phyloP scores from a whole-genome alignment of 257 asterid species.

The Solanum arcanum region DNA sequence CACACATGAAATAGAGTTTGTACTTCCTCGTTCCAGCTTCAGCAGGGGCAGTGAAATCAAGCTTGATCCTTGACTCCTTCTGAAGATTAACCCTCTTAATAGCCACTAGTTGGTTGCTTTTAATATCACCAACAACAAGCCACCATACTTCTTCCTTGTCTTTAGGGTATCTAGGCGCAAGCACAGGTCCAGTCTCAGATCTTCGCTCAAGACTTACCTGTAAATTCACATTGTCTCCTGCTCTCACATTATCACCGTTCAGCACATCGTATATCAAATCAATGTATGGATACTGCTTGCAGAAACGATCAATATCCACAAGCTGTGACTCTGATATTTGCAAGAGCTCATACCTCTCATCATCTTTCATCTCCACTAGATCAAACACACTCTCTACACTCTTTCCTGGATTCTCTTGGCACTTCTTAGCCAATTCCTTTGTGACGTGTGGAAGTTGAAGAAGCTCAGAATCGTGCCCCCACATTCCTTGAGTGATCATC shows the following conservation, averaged over 20 bases:
- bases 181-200: conserved; percentile 19
- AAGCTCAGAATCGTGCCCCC: conserved; percentile 20
- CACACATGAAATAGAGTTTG: conserved; percentile 24
- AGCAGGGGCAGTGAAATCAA: conserved; percentile 17
- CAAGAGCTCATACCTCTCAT: conserved; percentile 24
- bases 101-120: conserved; percentile 20
- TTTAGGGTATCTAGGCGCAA: conserved; percentile 23
- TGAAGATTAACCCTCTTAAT: conserved; percentile 23
- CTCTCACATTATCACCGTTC: conserved; percentile 2
- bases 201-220: conserved; percentile 16
- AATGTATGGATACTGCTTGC: conserved; percentile 18
- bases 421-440: conserved; percentile 24
- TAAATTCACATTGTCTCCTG: conserved; percentile 15
- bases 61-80: conserved; percentile 16
- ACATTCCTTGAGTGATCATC: conserved; percentile 31
- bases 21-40: conserved; percentile 9
- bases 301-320: conserved; percentile 21
- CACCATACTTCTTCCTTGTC: conserved; percentile 35
- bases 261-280: conserved; percentile 15
- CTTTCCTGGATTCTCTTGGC: conserved; percentile 27
- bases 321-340: conserved; percentile 23
- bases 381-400: conserved; percentile 21
- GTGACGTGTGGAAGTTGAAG: conserved; percentile 27
- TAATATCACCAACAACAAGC: conserved; percentile 26
- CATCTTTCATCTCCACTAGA: conserved; percentile 24